Conservation (phyloP, 441 rosid genomes). For the Adansonia gregorii region DNA sequence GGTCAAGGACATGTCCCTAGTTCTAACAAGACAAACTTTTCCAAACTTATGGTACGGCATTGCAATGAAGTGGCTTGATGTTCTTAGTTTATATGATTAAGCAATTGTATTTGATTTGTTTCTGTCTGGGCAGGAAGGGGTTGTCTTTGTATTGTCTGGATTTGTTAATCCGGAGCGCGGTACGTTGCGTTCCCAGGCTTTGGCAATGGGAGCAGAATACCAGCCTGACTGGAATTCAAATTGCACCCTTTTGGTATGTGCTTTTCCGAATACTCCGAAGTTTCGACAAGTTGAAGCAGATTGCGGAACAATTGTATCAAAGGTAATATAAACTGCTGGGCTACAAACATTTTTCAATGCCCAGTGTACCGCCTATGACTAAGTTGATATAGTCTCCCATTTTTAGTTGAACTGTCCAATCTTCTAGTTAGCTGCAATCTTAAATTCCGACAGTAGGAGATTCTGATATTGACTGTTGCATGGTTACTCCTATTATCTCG, state of each 20-base stretch:
- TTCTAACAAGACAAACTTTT: constrained; percentile 36
- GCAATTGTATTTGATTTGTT: constrained; percentile 9
- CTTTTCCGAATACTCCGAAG: constrained; percentile 90
- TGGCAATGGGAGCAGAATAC: constrained; percentile 90
- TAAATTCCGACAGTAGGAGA: not conserved
- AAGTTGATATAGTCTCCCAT: not conserved
- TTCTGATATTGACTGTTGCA: not conserved
- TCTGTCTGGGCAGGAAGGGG: constrained; percentile 72
- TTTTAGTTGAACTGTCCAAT: constrained; percentile 2
- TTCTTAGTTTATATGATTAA: constrained; percentile 4
- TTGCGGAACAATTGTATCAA: constrained; percentile 78
- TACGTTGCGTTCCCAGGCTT: constrained; percentile 75
- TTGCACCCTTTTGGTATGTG: constrained; percentile 83
- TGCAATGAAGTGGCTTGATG: constrained; percentile 1
- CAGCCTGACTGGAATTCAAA: constrained; percentile 82
- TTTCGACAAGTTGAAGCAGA: constrained; percentile 81
- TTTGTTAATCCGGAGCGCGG: constrained; percentile 90
- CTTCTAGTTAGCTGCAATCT: not conserved
- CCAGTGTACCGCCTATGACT: not conserved
- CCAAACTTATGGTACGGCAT: constrained; percentile 63
- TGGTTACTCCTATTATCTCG: not conserved
- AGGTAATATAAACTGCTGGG: constrained; percentile 50
- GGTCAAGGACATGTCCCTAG: constrained; percentile 19
- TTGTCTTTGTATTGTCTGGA: constrained; percentile 82
- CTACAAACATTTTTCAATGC: not conserved